Percentiles rank a stretch among this genome's conserved stretches.
Conservation (phyloP, 345 rosid genomes). For the Lumnitzera littorea region DNA sequence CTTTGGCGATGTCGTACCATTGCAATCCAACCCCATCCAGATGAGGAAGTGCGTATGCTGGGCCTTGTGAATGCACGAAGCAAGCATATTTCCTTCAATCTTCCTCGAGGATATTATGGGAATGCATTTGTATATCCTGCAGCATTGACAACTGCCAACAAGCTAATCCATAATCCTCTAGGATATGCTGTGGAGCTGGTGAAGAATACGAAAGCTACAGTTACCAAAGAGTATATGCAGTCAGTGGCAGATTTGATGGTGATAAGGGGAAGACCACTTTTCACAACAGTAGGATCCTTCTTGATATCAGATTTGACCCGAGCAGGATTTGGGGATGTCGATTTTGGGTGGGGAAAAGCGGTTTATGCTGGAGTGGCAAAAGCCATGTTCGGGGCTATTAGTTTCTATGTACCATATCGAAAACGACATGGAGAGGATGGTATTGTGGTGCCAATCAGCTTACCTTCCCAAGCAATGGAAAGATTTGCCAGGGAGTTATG, state of each 20-base stretch:
- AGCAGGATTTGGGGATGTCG: neutral
- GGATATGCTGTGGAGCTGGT: slow-evolving; percentile 28
- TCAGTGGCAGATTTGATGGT: slow-evolving; percentile 15
- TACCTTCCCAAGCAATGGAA: slow-evolving; percentile 17
- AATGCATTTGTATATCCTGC: slow-evolving; percentile 28
- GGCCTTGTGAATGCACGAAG: slow-evolving; percentile 5
- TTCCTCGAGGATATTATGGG: slow-evolving; percentile 31
- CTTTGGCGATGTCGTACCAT: slow-evolving; percentile 21
- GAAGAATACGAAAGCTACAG: slow-evolving; percentile 18
- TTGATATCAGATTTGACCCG: slow-evolving; percentile 1
- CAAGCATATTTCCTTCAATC: neutral
- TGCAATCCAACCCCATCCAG: slow-evolving; percentile 11
- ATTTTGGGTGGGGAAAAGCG: no score
- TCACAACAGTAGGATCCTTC: neutral
- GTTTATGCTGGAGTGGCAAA: no score
- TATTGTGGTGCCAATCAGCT: slow-evolving; percentile 5
- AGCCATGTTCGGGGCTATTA: neutral
- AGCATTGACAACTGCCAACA: slow-evolving; percentile 15
- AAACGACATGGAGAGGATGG: slow-evolving; percentile 16
- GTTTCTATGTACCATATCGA: slow-evolving; percentile 1
- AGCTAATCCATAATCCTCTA: slow-evolving; percentile 13
- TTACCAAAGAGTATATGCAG: slow-evolving; percentile 16
- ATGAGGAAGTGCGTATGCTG: slow-evolving; percentile 10
- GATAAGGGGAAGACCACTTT: slow-evolving; percentile 3
- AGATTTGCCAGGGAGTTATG: slow-evolving; percentile 11